These are phyloP conservation scores for Taphrina sp. DNA, from an alignment of 1,139 yeast species.

Conservation along the genomic window DNA sequence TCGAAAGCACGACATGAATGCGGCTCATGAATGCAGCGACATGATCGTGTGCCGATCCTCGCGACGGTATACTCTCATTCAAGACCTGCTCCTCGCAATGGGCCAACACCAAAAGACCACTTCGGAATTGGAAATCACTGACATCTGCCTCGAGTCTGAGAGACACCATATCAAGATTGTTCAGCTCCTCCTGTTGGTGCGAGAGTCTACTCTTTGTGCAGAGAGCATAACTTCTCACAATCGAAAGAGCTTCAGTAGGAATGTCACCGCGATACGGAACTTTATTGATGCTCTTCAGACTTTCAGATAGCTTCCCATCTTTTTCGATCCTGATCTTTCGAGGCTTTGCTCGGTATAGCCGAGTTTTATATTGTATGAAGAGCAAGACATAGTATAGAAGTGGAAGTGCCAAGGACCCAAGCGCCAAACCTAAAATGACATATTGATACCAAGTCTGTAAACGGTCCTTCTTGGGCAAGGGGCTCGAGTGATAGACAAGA, in stretches of 20 bases:
- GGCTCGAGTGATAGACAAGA: slow-evolving; percentile 1
- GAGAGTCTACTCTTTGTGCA: neutral
- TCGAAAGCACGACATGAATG: neutral
- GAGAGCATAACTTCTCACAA: neutral
- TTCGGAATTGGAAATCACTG: neutral
- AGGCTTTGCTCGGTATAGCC: slow-evolving; percentile 4
- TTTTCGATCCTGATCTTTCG: slow-evolving; percentile 5
- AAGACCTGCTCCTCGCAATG: neutral
- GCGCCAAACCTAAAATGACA: slow-evolving; percentile 1
- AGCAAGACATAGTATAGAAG: neutral
- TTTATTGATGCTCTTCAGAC: neutral
- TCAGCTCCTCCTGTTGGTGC: no score
- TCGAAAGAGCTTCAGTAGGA: neutral
- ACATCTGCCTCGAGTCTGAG: neutral
- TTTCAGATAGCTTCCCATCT: neutral
- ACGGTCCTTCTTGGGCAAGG: neutral
- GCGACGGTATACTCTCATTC: neutral
- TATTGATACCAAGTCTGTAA: slow-evolving; percentile 18
- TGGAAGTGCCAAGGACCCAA: slow-evolving; percentile 2
- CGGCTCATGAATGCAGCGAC: neutral
- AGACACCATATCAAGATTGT: slow-evolving; percentile 1
- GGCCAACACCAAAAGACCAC: neutral
- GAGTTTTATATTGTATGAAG: slow-evolving; percentile 1
- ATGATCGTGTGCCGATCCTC: neutral
- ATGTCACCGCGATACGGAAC: neutral